Percentiles rank a stretch among this genome's conserved stretches.
phyloP scores from a whole-genome alignment of 305 asterid species.

The Rubia peregrina region DNA sequence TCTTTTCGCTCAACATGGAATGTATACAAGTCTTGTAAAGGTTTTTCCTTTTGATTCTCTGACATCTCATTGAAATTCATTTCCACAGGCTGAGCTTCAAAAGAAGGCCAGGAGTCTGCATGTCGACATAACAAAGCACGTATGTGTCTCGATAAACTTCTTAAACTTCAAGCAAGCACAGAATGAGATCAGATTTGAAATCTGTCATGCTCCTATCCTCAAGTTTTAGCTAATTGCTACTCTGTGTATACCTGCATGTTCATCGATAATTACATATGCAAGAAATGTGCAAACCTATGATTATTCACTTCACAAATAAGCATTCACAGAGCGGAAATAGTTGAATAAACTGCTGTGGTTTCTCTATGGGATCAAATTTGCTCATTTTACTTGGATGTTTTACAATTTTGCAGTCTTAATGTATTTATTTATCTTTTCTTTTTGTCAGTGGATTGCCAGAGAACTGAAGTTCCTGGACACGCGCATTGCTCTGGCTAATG shows the following conservation, averaged over 20 bases:
- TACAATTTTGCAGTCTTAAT: background rate
- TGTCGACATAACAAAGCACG: conserved; percentile 34
- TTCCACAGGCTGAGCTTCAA: conserved; percentile 33
- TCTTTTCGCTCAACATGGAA: background rate
- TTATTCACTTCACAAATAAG: no score
- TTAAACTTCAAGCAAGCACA: background rate
- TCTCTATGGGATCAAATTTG: background rate
- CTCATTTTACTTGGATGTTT: background rate
- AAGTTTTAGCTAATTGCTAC: no score
- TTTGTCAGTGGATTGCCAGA: conserved; percentile 54
- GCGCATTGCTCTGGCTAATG: conserved; percentile 57
- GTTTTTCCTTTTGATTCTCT: background rate
- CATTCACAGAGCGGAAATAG: background rate
- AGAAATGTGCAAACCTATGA: background rate
- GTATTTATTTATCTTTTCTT: background rate
- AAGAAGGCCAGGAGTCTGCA: conserved; percentile 37
- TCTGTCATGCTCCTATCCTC: no score
- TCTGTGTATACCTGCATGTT: no score
- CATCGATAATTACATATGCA: background rate
- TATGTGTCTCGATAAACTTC: conserved; percentile 6
- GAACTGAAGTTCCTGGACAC: conserved; percentile 46
- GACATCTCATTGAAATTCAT: background rate
- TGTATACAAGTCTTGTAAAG: background rate
- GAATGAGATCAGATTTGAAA: background rate
- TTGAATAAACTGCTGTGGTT: background rate